Percentiles rank a stretch among this genome's conserved stretches.
phyloP scores from a whole-genome alignment of 345 rosid genomes.

The Geranium rotundifolium region DNA sequence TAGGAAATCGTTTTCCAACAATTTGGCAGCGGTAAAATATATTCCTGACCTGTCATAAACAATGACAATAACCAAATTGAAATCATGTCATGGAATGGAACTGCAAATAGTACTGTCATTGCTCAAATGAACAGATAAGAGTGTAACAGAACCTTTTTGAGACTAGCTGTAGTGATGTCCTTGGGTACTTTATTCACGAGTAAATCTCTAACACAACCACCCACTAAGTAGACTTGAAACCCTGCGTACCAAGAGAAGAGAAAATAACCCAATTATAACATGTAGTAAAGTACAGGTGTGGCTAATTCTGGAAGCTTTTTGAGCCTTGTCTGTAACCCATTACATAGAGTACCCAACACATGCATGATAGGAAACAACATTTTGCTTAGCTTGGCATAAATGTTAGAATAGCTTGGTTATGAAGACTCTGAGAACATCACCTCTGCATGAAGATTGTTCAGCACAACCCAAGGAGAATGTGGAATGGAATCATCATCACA shows the following conservation, averaged over 20 bases:
- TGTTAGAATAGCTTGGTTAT: no score
- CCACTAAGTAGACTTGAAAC: conserved; percentile 72
- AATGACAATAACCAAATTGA: not conserved
- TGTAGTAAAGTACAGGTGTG: not conserved
- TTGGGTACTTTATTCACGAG: conserved; percentile 61
- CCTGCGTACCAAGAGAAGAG: conserved; percentile 31
- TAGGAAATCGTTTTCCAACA: conserved; percentile 71
- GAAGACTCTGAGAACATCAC: conserved; percentile 12
- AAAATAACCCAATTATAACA: not conserved
- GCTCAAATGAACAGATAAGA: not conserved
- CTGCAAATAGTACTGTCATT: not conserved
- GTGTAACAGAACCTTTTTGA: conserved; percentile 41
- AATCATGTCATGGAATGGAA: not conserved
- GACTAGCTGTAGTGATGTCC: conserved; percentile 86
- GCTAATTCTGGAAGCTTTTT: not conserved
- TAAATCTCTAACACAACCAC: conserved; percentile 95
- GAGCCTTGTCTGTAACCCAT: not conserved
- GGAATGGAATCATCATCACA: conserved; percentile 56
- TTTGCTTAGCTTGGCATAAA: not conserved
- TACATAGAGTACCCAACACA: not conserved
- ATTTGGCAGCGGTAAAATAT: conserved; percentile 40
- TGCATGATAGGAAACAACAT: not conserved
- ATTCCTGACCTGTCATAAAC: conserved; percentile 33
- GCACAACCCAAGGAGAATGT: conserved; percentile 32
- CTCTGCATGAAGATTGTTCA: conserved; percentile 42